Percentiles rank a stretch among this genome's conserved stretches.
phyloP scores from a whole-genome alignment of 495 filamentous ascomycete species.

The Lindgomyces ingoldianus region DNA sequence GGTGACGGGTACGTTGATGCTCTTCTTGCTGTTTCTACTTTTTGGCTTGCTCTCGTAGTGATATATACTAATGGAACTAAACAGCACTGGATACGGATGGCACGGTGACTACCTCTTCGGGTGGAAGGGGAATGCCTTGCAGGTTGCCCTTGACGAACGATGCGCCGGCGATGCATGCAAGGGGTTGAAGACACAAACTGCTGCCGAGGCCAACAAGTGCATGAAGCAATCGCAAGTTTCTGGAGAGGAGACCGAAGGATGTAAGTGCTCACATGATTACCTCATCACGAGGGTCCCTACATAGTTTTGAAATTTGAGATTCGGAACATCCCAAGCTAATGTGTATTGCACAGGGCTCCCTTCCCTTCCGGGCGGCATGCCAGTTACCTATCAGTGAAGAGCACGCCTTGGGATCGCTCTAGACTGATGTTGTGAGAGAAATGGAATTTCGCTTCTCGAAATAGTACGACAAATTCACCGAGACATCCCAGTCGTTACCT shows the following conservation, averaged over 20 bases:
- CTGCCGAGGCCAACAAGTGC: conserved; percentile 46
- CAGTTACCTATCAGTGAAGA: neutral
- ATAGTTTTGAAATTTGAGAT: neutral
- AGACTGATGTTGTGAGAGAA: too few species aligned
- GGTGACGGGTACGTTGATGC: conserved; percentile 44
- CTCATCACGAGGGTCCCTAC: too few species aligned
- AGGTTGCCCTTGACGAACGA: conserved; percentile 50
- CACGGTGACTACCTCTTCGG: conserved; percentile 52
- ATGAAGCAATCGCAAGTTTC: conserved; percentile 38
- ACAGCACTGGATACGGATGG: conserved; percentile 47
- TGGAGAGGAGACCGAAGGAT: conserved; percentile 48
- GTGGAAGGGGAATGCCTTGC: conserved; percentile 50
- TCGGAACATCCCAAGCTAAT: neutral
- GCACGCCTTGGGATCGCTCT: too few species aligned
- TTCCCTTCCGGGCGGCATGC: neutral
- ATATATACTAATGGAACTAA: neutral
- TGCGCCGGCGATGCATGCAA: conserved; percentile 48
- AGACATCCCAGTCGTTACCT: too few species aligned
- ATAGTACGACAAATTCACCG: too few species aligned
- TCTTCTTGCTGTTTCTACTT: too few species aligned
- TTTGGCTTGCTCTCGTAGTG: neutral
- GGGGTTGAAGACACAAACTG: conserved; percentile 44
- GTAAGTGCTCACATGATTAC: too few species aligned
- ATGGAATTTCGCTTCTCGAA: too few species aligned
- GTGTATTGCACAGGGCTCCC: neutral